Conservation (phyloP, 2,329 filamentous ascomycete genomes). For the Beauveria sp. region DNA sequence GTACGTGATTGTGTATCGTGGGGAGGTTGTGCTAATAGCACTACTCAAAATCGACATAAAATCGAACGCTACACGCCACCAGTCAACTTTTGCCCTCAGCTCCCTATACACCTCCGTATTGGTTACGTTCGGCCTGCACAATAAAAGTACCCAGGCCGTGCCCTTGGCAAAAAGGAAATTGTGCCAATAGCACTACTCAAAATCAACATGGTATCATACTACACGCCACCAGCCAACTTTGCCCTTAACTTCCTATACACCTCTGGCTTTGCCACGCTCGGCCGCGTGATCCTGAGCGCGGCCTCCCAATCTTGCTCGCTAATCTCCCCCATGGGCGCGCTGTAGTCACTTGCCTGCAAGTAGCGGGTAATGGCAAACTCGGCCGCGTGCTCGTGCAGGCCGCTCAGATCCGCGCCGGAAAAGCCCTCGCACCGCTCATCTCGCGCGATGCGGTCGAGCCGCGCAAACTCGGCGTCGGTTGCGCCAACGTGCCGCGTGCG, state of each 20-base stretch:
- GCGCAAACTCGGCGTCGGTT: slow-evolving; percentile 39
- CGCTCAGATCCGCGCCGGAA: slow-evolving; percentile 58
- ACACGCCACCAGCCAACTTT: slow-evolving; percentile 16
- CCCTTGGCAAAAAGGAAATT: too few species aligned
- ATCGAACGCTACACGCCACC: too few species aligned
- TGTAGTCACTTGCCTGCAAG: slow-evolving; percentile 19
- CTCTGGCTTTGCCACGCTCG: slow-evolving; percentile 41
- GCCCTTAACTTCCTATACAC: slow-evolving; percentile 34
- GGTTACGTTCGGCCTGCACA: too few species aligned
- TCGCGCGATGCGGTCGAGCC: slow-evolving; percentile 57
- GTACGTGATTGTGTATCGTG: background rate
- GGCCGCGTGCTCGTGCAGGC: slow-evolving; percentile 39
- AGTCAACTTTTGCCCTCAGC: too few species aligned
- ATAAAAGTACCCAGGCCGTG: too few species aligned
- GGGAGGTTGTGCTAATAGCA: too few species aligned
- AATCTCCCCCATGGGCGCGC: slow-evolving; percentile 17
- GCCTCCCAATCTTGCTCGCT: slow-evolving; percentile 43
- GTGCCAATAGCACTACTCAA: background rate
- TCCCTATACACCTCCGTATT: too few species aligned
- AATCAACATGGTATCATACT: background rate
- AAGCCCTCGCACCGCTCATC: slow-evolving; percentile 66
- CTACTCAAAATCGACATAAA: too few species aligned
- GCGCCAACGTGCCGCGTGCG: slow-evolving; percentile 31
- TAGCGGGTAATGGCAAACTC: slow-evolving; percentile 39
- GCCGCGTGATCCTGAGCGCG: slow-evolving; percentile 39